Percentiles rank a stretch among this genome's conserved stretches.
Conservation (phyloP, 2,329 filamentous ascomycete genomes). For the Botrytis aclada region DNA sequence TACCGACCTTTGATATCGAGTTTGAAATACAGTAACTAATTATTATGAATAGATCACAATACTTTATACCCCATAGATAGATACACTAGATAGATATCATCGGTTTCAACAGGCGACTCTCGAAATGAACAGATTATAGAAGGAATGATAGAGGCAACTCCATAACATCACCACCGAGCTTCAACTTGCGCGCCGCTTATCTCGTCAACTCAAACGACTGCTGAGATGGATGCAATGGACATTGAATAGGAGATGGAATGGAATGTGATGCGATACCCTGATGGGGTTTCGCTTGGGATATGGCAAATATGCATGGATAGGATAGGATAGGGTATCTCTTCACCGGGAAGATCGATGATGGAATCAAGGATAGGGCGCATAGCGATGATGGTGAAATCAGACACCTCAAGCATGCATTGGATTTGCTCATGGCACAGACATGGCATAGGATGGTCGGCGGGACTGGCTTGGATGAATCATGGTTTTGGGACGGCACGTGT, state of each 20-base stretch:
- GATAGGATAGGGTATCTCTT: not conserved
- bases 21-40: not conserved
- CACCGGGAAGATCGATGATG: not conserved
- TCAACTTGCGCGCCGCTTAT: not conserved
- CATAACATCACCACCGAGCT: not conserved
- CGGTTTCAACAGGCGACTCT: slow-evolving; percentile 6
- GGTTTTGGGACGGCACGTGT: not conserved
- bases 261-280: not conserved
- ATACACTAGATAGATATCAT: slow-evolving; percentile 10
- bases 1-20: not conserved
- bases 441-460: not conserved
- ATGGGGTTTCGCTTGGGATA: not conserved
- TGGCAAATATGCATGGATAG: slow-evolving; percentile 3
- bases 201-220: not conserved
- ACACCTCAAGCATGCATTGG: not conserved
- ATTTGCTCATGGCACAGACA: not conserved
- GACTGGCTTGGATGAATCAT: not conserved
- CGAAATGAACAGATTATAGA: slow-evolving; percentile 1
- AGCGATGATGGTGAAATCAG: not conserved
- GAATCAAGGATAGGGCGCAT: not conserved
- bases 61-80: slow-evolving; percentile 12
- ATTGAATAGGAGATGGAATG: not conserved
- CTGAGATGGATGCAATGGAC: not conserved
- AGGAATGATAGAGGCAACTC: not conserved
- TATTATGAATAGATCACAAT: not conserved